Evolutionary conservation across 2,329 filamentous ascomycete genomes (phyloP), one percentile per base, ranked within the genome.

Genomic region (Davidsoniella australis): DNA sequence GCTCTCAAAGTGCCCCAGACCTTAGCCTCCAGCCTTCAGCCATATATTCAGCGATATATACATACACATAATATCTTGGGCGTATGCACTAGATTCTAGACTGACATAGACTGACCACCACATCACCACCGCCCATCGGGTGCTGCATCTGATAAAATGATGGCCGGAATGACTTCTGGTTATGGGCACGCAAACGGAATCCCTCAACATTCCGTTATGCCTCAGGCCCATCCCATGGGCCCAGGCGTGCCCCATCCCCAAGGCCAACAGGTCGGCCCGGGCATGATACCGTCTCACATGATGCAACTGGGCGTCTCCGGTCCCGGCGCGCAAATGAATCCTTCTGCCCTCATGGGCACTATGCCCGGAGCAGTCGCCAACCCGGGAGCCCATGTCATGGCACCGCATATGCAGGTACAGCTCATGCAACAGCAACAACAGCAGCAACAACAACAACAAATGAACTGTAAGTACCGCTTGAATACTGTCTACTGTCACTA

Each of bases 241-340:
- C 72, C 71, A 8, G 73, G 72, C 49, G 77, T 78, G 72, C 72
- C 70, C 58, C 80, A 82, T 47, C 82, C 80, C 57, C 78, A 76
- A 48, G 80, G 75, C 56, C 80, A 83, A 60, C 78, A 76, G 7
- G 47, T 44, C 56, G 81, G 82, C 63, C 72, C 70, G 24, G 72
- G 66, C 54, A 72, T 70, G 38, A 78, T 82, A 62, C 74, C 74
- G 56, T 82, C 82, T 62, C 81, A 84, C 63, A 71, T 79, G 57
- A 66, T 75, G 64, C 80, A 83, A 57, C 82, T 84, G 67, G 78
- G 75, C 54, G 82, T 82, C 24, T 83, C 82, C 51, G 50, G 50
- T 12, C 80, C 82, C 17, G 78, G 77, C 56, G 76, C 74, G 54
- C 81, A 84, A 61, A 79, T 85, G 56, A 84, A 78, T 61, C 80